A percentile compares a stretch with the other conserved stretches of the same genome.
Evolutionary conservation across 2,329 filamentous ascomycete species (phyloP).

Genomic region (Metarhizium robertsii): DNA sequence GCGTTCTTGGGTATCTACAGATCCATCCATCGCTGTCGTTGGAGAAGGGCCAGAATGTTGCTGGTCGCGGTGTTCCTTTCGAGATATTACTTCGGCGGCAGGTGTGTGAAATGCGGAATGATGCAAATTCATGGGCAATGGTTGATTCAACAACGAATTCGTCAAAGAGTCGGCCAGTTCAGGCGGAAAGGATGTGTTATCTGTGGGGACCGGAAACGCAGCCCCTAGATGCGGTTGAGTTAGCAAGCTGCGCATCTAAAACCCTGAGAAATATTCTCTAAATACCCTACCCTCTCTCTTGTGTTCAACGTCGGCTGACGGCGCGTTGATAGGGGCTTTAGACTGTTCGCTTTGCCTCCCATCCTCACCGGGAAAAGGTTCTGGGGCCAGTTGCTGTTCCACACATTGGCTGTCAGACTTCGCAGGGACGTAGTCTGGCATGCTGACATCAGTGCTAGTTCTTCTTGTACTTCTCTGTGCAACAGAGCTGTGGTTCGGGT

Average conservation of each 20-base stretch:
- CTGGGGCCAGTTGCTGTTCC: conserved; percentile 7
- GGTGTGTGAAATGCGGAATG: conserved; percentile 20
- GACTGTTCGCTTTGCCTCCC: conserved; percentile 14
- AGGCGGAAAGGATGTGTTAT: conserved; percentile 13
- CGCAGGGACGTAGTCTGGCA: conserved; percentile 29
- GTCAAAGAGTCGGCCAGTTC: conserved; percentile 35
- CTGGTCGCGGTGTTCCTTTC: conserved; percentile 32
- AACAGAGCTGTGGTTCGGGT: conserved; percentile 4
- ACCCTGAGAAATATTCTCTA: neutral
- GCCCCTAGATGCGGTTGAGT: conserved; percentile 2
- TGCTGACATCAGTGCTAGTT: conserved; percentile 29
- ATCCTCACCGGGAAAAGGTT: conserved; percentile 23
- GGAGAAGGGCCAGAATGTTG: conserved; percentile 5
- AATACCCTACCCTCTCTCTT: conserved; percentile 11
- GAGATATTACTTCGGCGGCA: conserved; percentile 29
- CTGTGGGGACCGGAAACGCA: conserved; percentile 12
- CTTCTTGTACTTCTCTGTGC: conserved; percentile 10
- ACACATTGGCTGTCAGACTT: conserved; percentile 4
- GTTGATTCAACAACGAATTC: conserved; percentile 39
- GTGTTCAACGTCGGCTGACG: conserved; percentile 10
- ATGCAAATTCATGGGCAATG: conserved; percentile 27
- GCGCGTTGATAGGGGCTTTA: conserved; percentile 35
- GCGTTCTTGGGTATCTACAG: conserved; percentile 12
- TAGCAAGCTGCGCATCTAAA: neutral
- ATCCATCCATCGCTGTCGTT: conserved; percentile 10